These are phyloP conservation scores for Gaeumannomyces tritici DNA, from an alignment of 2,329 filamentous ascomycete genomes.

Conservation along the genomic window DNA sequence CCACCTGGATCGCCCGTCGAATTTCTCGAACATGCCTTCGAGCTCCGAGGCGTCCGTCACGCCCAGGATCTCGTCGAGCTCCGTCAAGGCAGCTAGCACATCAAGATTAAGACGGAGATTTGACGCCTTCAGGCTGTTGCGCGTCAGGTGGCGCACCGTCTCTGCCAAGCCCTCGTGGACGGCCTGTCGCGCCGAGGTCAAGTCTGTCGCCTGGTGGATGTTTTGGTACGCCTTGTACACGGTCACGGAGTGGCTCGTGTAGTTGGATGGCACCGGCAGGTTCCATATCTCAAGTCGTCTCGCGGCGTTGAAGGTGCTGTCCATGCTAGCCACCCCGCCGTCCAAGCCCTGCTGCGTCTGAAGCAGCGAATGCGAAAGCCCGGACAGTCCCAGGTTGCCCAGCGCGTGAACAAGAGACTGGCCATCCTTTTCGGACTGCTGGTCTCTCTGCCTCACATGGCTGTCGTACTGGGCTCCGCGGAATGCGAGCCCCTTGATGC, in stretches of 20 bases:
- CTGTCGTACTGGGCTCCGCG: conserved; percentile 87
- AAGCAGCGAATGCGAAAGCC: conserved; percentile 72
- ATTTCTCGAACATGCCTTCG: conserved; percentile 48
- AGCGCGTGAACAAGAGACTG: conserved; percentile 68
- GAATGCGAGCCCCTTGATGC: conserved; percentile 79
- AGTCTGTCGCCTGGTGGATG: conserved; percentile 56
- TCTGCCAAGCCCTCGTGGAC: conserved; percentile 55
- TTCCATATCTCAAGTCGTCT: conserved; percentile 88
- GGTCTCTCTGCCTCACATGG: conserved; percentile 55
- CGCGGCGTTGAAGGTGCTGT: conserved; percentile 70
- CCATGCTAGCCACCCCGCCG: conserved; percentile 47
- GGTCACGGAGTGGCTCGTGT: conserved; percentile 54
- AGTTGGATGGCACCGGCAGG: conserved; percentile 59
- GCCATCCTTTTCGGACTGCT: conserved; percentile 46
- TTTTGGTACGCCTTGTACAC: conserved; percentile 76
- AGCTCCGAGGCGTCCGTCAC: conserved; percentile 51
- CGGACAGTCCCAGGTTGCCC: conserved; percentile 72
- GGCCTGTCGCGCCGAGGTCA: conserved; percentile 40
- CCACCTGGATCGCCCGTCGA: conserved; percentile 62
- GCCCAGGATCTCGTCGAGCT: conserved; percentile 69
- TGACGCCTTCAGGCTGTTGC: conserved; percentile 36
- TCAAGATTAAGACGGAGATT: conserved; percentile 46
- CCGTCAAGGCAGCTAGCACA: conserved; percentile 63
- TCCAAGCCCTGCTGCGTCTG: conserved; percentile 55
- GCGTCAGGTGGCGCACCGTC: conserved; percentile 48